A percentile compares a stretch with the other conserved stretches of the same genome.
phyloP scores from a whole-genome alignment of 257 asterid species.

The Coffea eugenioides region DNA sequence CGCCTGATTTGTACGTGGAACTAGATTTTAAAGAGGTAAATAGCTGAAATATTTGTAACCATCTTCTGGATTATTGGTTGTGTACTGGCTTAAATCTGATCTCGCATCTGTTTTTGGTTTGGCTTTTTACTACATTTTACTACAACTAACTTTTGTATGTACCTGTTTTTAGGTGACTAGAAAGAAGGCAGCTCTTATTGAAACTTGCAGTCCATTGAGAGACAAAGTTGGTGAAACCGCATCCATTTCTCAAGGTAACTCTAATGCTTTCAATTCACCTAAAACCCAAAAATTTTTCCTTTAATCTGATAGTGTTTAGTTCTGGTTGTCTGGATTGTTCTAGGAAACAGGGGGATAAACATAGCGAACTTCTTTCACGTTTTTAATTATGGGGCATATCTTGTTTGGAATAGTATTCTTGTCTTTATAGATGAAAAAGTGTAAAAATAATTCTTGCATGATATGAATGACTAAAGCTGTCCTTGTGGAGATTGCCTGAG shows the following conservation, averaged over 20 bases:
- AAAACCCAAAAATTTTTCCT: not conserved
- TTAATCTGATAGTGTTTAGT: not conserved
- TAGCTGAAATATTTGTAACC: not conserved
- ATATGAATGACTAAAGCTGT: not conserved
- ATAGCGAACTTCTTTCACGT: not conserved
- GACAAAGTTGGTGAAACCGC: constrained; percentile 75
- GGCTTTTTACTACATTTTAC: not conserved
- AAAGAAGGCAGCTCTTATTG: constrained; percentile 87
- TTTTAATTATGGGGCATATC: not conserved
- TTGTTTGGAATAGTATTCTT: not conserved
- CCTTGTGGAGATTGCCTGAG: not conserved
- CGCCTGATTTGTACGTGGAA: constrained; percentile 80
- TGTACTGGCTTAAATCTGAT: constrained; percentile 5
- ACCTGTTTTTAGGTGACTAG: constrained; percentile 63
- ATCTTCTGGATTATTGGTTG: constrained; percentile 13
- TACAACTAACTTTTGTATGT: not conserved
- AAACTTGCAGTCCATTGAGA: constrained; percentile 60
- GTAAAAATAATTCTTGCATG: not conserved
- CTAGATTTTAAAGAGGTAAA: constrained; percentile 92
- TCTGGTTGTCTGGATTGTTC: not conserved
- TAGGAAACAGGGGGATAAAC: not conserved
- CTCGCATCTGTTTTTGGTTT: constrained; percentile 3
- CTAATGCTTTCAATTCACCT: not conserved
- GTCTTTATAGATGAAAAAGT: not conserved
- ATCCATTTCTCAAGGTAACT: constrained; percentile 70